phyloP scores from a whole-genome alignment of 208 protist genomes.

The Wallacemonas sp. region DNA sequence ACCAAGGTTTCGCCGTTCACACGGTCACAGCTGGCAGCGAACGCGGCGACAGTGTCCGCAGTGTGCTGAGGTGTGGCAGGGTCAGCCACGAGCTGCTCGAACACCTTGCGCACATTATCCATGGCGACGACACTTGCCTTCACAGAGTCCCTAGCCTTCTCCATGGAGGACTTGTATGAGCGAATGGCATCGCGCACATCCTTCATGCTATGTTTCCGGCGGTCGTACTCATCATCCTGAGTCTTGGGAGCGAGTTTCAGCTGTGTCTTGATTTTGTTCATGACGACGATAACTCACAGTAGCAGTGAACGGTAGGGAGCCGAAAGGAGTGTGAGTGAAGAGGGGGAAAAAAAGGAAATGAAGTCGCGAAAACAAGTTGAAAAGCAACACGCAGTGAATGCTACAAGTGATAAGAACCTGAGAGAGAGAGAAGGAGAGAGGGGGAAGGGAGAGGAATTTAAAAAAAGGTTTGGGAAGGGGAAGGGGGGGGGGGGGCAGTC shows the following conservation, averaged over 20 bases:
- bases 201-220: slow-evolving; percentile 32
- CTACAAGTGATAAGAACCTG: neutral
- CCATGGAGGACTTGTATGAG: slow-evolving; percentile 46
- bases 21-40: slow-evolving; percentile 33
- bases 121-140: slow-evolving; percentile 34
- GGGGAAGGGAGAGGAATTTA: no score
- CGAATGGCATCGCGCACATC: slow-evolving; percentile 25
- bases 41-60: slow-evolving; percentile 26
- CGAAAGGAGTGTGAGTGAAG: neutral
- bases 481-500: no score
- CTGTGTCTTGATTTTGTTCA: slow-evolving; percentile 39
- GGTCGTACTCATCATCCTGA: slow-evolving; percentile 47
- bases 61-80: slow-evolving; percentile 22
- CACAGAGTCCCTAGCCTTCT: slow-evolving; percentile 36
- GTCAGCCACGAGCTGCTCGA: slow-evolving; percentile 33
- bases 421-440: no score
- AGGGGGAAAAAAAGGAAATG: slow-evolving; percentile 1
- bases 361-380: slow-evolving; percentile 5
- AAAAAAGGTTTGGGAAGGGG: no score
- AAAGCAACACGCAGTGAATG: slow-evolving; percentile 11
- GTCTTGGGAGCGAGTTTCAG: slow-evolving; percentile 46
- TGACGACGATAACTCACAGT: slow-evolving; percentile 8
- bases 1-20: slow-evolving; percentile 23
- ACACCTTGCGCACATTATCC: slow-evolving; percentile 32
- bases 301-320: neutral